phyloP scores from a whole-genome alignment of 2,329 filamentous ascomycete genomes.

The Paracamarosporium sp. region DNA sequence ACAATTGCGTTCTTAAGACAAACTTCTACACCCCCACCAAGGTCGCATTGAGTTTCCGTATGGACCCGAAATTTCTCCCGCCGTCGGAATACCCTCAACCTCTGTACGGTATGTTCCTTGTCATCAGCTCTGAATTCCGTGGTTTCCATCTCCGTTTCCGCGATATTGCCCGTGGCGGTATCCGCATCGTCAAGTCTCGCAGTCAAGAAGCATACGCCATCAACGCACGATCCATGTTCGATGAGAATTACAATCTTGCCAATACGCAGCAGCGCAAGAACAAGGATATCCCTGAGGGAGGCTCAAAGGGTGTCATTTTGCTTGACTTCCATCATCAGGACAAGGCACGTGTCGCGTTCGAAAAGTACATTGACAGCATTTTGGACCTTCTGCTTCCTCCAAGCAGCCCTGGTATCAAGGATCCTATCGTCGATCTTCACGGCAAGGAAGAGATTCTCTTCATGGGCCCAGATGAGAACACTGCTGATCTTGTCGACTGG shows the following conservation, averaged over 20 bases:
- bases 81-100: constrained; percentile 91
- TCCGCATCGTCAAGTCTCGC: constrained; percentile 97
- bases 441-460: constrained; percentile 97
- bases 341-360: constrained; percentile 88
- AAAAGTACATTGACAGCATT: constrained; percentile 99
- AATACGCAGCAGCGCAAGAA: constrained; percentile 99
- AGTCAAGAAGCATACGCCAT: constrained; percentile 96
- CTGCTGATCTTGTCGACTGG: constrained; percentile 95
- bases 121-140: constrained; percentile 95
- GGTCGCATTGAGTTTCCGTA: constrained; percentile 94
- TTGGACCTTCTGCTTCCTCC: constrained; percentile 91
- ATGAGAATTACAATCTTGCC: constrained; percentile 98
- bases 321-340: constrained; percentile 94
- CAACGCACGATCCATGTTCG: constrained; percentile 94
- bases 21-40: constrained; percentile 99
- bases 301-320: constrained; percentile 96
- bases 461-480: constrained; percentile 99
- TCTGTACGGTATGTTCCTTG: constrained; percentile 97
- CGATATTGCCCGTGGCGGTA: constrained; percentile 95
- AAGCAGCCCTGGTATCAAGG: constrained; percentile 95
- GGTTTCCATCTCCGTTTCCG: constrained; percentile 98
- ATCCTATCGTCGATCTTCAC: constrained; percentile 94
- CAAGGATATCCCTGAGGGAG: constrained; percentile 98
- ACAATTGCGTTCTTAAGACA: constrained; percentile 90
- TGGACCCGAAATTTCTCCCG: constrained; percentile 88